Conservation (phyloP, 2,329 filamentous ascomycete genomes). For the Aureobasidium zeae region DNA sequence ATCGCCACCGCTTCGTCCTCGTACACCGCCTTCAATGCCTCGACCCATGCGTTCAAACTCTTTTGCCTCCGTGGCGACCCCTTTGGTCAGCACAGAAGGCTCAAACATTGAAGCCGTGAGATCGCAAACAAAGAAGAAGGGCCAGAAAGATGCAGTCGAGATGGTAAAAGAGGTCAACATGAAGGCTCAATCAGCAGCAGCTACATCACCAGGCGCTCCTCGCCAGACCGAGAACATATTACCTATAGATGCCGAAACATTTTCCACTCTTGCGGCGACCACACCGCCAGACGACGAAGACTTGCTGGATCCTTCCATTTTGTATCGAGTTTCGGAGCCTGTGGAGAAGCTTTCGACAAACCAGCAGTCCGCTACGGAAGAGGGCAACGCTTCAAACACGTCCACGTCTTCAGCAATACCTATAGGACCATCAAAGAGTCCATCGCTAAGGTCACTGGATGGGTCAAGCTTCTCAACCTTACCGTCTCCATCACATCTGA, state of each 20-base stretch:
- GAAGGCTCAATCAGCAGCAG: constrained; percentile 1
- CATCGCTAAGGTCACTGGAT: constrained; percentile 2
- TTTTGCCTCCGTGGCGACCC: constrained; percentile 53
- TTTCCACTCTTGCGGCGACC: constrained; percentile 3
- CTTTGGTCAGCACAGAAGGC: constrained; percentile 58
- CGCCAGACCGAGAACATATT: constrained; percentile 2
- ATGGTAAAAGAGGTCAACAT: constrained; percentile 26
- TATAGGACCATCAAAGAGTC: neutral
- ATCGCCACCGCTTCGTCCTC: constrained; percentile 14
- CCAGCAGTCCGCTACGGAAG: neutral
- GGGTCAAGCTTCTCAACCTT: neutral
- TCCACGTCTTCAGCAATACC: neutral
- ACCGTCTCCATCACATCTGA: constrained; percentile 14
- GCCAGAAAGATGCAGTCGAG: constrained; percentile 48
- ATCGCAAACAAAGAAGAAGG: constrained; percentile 40
- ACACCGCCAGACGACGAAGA: neutral
- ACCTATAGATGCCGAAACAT: constrained; percentile 1
- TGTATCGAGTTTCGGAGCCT: constrained; percentile 5
- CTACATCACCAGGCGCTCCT: constrained; percentile 2
- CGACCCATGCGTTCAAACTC: constrained; percentile 52
- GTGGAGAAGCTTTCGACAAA: neutral
- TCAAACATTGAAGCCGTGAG: constrained; percentile 52
- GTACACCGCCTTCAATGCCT: constrained; percentile 37
- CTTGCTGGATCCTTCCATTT: neutral
- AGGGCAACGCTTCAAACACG: neutral